A percentile compares a stretch with the other conserved stretches of the same genome.
These are phyloP conservation scores for Nicotiana benthamiana DNA, from an alignment of 257 asterid species.

Conservation along the genomic window DNA sequence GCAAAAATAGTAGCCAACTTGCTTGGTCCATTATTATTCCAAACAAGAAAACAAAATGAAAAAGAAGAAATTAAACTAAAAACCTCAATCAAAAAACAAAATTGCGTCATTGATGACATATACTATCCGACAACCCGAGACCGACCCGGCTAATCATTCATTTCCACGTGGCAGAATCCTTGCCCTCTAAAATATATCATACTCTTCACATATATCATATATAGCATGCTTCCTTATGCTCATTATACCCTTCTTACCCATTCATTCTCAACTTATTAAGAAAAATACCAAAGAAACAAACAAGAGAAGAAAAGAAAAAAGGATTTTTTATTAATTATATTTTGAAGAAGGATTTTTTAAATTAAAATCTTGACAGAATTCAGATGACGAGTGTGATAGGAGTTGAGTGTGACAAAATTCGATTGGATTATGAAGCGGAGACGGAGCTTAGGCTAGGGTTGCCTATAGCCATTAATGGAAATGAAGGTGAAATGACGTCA, in stretches of 20 bases:
- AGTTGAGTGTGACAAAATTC: constrained; percentile 5
- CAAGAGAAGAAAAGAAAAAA: neutral
- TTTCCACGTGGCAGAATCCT: constrained; percentile 21
- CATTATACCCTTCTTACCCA: neutral
- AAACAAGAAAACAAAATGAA: neutral
- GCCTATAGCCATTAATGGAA: constrained; percentile 27
- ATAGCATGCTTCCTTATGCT: neutral
- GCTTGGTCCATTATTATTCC: neutral
- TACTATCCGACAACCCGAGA: constrained; percentile 19
- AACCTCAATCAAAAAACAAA: constrained; percentile 4
- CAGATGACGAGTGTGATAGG: constrained; percentile 2
- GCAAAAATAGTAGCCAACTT: constrained; percentile 1
- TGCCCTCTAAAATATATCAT: neutral
- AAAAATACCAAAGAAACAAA: neutral
- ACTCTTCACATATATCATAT: constrained; percentile 4
- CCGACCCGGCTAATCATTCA: constrained; percentile 11
- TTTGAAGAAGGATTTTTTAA: neutral
- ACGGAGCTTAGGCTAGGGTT: constrained; percentile 47
- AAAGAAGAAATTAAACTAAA: neutral
- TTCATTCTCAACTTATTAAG: neutral
- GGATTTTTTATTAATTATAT: rapidly evolving
- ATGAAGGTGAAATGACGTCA: neutral
- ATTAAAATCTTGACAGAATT: neutral
- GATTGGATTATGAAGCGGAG: constrained; percentile 28
- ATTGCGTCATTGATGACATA: constrained; percentile 27